Evolutionary conservation across 768 basidiomycete genomes (phyloP).

Genomic region (Dacryopinax spathularia): DNA sequence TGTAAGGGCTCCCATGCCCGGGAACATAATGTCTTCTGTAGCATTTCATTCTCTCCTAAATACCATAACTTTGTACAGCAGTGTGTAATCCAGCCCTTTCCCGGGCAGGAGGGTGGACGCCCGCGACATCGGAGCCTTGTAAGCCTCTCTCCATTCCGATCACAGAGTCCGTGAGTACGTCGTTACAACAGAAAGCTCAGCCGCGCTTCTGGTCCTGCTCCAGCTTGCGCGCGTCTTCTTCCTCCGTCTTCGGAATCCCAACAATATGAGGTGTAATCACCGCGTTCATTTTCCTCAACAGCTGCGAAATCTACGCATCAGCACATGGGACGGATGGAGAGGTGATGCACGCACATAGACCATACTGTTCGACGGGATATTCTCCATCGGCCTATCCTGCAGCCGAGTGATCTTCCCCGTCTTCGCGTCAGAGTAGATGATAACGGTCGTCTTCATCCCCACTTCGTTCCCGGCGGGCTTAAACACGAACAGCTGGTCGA

Average conservation of each 20-base stretch:
- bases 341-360: conserved; percentile 11
- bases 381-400: conserved; percentile 19
- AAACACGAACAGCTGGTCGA: conserved; percentile 19
- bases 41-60: too few relatives aligned
- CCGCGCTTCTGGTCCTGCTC: neutral
- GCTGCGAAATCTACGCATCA: conserved; percentile 10
- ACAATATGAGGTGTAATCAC: conserved; percentile 17
- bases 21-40: too few relatives aligned
- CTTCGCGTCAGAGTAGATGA: conserved; percentile 13
- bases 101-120: too few relatives aligned
- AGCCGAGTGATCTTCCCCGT: conserved; percentile 20
- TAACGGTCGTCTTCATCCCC: conserved; percentile 18
- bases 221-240: conserved; percentile 17
- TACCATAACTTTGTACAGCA: too few relatives aligned
- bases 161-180: too few relatives aligned
- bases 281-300: conserved; percentile 19
- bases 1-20: too few relatives aligned
- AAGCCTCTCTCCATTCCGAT: too few relatives aligned
- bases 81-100: too few relatives aligned
- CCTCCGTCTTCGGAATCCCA: conserved; percentile 16
- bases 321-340: neutral
- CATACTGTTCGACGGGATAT: conserved; percentile 19
- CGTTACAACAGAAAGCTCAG: too few relatives aligned
- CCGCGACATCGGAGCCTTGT: too few relatives aligned
- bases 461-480: conserved; percentile 16